Base-by-base conservation (phyloP, 805 yeast species). In the Soucietia sequanensis region DNA sequence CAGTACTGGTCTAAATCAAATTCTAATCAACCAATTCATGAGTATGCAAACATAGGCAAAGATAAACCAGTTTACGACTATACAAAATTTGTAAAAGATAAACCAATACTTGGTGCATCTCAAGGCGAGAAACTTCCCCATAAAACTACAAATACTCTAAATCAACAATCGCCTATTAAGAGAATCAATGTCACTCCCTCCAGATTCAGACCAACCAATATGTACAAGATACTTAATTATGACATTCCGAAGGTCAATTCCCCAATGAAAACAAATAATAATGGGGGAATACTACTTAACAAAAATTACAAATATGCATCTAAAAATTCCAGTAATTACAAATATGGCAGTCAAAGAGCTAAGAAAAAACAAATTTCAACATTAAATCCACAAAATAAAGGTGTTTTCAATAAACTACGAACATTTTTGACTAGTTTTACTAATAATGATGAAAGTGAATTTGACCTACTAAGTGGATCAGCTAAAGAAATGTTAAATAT, bases 391-490 rank as follows among this genome's bases (percentile, higher is more conserved):
- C 30, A 17, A 6, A 21, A 16, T 4, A 16, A 25, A 7, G 42
- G 43, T 16, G 8, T 43, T 12, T 37, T 39, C 35, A 29, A 30
- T 4, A 37, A 43, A 25, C 34, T 50, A 18, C 28, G 47, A 22
- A 34, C 32, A 4, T 44, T 45, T 28, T 35, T 50, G 23, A 41
- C 39, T 8, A 41, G 25, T 1, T 42, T 45, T 22, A 35, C 33
- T 24, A 52, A 44, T 11, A 19, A 35, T 8, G 47, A 41, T n/a
- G 44, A 43, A 14, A 29, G 35, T 6, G 44, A 43, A 28, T 42
- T 50, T 9, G 34, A 43, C 8, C 27, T 23, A 8, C 37, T 55
- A 22, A 42, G 40, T 20, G 30, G 39, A 7, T 51, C 57, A 6
- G 53, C 55, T 9, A 35, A 37, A 31, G 35, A 37, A 10, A 35